Conservation (phyloP, 2,329 filamentous ascomycete species). For the Acrodontium crateriforme region DNA sequence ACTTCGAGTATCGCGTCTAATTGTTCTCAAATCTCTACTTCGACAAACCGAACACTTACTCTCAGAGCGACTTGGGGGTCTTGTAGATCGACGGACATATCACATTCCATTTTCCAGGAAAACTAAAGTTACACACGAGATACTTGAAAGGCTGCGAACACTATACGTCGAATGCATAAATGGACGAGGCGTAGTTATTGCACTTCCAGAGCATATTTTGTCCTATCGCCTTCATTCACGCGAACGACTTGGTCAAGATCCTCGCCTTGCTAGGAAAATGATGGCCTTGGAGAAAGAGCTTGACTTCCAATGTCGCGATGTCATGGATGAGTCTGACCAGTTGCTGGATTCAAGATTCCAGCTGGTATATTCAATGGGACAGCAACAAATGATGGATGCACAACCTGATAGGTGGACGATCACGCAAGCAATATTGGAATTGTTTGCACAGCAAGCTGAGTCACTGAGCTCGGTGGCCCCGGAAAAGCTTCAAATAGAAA, state of each 20-base stretch:
- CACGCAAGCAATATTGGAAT: too few relatives aligned
- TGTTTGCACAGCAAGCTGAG: too few relatives aligned
- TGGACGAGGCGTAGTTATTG: slow-evolving; percentile 41
- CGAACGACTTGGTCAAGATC: slow-evolving; percentile 26
- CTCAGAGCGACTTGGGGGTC: slow-evolving; percentile 40
- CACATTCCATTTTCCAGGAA: slow-evolving; percentile 47
- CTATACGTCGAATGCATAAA: slow-evolving; percentile 30
- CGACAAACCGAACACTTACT: slow-evolving; percentile 45
- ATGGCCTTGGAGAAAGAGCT: slow-evolving; percentile 39
- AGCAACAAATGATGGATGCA: slow-evolving; percentile 26
- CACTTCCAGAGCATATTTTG: slow-evolving; percentile 49
- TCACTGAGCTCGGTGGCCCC: too few relatives aligned
- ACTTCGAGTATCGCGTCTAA: slow-evolving; percentile 35
- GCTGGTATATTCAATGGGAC: slow-evolving; percentile 31
- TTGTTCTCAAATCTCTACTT: slow-evolving; percentile 44
- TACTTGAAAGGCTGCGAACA: slow-evolving; percentile 26
- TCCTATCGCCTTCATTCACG: slow-evolving; percentile 50
- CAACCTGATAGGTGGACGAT: slow-evolving; percentile 28
- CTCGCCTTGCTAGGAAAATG: too few relatives aligned
- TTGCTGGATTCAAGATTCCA: slow-evolving; percentile 29
- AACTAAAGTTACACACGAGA: slow-evolving; percentile 25
- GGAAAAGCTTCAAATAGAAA: too few relatives aligned
- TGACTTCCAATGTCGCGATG: slow-evolving; percentile 38
- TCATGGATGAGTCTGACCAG: slow-evolving; percentile 48
- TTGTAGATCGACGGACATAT: slow-evolving; percentile 39